phyloP scores from a whole-genome alignment of 805 yeast genomes.

The Wickerhamiella musiphila region DNA sequence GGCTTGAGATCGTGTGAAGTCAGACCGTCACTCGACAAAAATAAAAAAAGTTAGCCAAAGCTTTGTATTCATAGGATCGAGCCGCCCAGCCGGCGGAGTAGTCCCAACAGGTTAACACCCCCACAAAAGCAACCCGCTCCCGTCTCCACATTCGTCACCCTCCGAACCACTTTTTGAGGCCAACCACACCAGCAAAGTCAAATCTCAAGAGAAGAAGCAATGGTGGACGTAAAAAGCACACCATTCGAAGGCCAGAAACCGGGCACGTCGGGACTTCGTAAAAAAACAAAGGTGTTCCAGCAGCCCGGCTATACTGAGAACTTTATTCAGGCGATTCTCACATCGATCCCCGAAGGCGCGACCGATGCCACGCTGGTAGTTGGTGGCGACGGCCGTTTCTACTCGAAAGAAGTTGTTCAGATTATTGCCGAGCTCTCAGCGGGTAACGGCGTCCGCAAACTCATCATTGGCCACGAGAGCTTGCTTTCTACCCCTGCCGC shows the following conservation, averaged over 20 bases:
- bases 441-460: slow-evolving; percentile 75
- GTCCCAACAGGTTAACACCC: too few species aligned
- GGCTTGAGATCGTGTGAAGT: too few species aligned
- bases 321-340: slow-evolving; percentile 72
- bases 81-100: too few species aligned
- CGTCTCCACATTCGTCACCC: too few species aligned
- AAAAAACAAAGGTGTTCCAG: slow-evolving; percentile 74
- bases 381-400: slow-evolving; percentile 95
- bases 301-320: slow-evolving; percentile 74
- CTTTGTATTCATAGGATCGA: too few species aligned
- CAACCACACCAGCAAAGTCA: too few species aligned
- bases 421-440: slow-evolving; percentile 70
- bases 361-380: slow-evolving; percentile 60
- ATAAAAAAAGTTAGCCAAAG: too few species aligned
- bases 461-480: slow-evolving; percentile 78
- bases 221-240: slow-evolving; percentile 35
- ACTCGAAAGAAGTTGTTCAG: slow-evolving; percentile 66
- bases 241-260: slow-evolving; percentile 89
- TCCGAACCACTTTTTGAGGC: too few species aligned
- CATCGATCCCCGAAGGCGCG: slow-evolving; percentile 82
- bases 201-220: too few species aligned
- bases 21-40: too few species aligned
- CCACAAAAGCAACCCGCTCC: too few species aligned
- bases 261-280: slow-evolving; percentile 92
- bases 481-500: slow-evolving; percentile 92